Base-by-base conservation (phyloP, 495 filamentous ascomycete species). In the Aspergillus nanangensis region DNA sequence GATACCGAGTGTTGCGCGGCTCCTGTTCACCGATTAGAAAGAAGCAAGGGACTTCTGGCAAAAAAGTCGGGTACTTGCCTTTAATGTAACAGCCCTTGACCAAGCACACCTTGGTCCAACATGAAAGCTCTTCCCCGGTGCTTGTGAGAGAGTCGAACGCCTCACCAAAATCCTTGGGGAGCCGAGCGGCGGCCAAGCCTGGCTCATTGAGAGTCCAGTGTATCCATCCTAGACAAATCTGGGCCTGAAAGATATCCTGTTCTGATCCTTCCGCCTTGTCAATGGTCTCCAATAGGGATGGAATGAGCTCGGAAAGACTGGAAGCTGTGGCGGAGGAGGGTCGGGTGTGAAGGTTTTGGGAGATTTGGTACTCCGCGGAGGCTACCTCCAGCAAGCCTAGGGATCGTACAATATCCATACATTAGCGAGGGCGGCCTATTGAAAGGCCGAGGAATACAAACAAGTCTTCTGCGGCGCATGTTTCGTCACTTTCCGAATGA, bases 401-500 rank as follows among this genome's bases (percentile, higher is more conserved):
- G 22, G 37, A 33, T 41, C 19, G 21, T 15, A 32, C 19, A 29
- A 5, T 5, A 29, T 29, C 25, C 25, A 29, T 29, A 11, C 7
- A 29, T 29, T 29, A 29, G 25, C 25, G 7, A 7, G 25, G 25
- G 25, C 5, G 25, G 25, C 7, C 7, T 7, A 29, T 29, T 11
- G 32, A 14, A 48, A 44, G 38, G 40, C 49, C 47, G 29, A 43
- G 27, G 3, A 36, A 21, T 50, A 50, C 55, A 47, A 83, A 96
- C 93, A 96, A 61, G 77, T 78, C 57, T 86, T 82, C 24, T 91
- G 82, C 36, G 90, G 85, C 48, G 90, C 88, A 78, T 97, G 92
- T 58, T 97, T 96, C 55, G 81, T 85, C 48, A 96, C 79, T 67
- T 98, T 97, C 53, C 90, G 80, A 53, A 87, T 81, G 48, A 95